A percentile compares a stretch with the other conserved stretches of the same genome.
These are phyloP conservation scores for Malassezia pachydermatis DNA, from an alignment of 1,284 basidiomycete species.

Conservation along the genomic window DNA sequence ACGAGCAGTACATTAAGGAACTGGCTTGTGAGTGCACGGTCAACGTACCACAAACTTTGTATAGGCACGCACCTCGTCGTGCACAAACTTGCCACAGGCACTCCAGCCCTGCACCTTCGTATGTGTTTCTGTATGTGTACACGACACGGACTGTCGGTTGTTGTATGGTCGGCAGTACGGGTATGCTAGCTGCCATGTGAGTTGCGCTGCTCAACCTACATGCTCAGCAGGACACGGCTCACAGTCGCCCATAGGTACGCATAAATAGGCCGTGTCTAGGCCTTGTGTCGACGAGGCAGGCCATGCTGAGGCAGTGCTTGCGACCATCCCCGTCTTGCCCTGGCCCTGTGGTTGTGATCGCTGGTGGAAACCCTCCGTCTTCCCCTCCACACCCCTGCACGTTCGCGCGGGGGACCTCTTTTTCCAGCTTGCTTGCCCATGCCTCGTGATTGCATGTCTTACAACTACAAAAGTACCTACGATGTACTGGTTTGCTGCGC, in stretches of 20 bases:
- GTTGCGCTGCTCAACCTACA: conserved; percentile 8
- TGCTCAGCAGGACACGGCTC: conserved; percentile 23
- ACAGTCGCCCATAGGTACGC: conserved; percentile 23
- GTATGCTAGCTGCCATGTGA: conserved; percentile 11
- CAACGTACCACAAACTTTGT: conserved; percentile 13
- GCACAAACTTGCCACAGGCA: conserved; percentile 18
- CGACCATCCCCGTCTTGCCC: no score
- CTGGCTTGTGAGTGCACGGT: not conserved
- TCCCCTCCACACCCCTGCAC: no score
- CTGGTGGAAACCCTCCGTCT: no score
- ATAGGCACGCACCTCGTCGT: conserved; percentile 8
- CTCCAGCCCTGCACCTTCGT: conserved; percentile 9
- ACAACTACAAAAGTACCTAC: no score
- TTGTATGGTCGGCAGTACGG: conserved; percentile 38
- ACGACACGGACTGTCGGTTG: conserved; percentile 26
- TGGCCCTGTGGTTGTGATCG: no score
- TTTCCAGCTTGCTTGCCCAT: no score
- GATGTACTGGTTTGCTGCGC: conserved; percentile 28
- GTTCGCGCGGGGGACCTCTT: no score
- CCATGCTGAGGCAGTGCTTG: no score
- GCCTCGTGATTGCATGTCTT: no score
- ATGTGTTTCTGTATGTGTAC: conserved; percentile 7
- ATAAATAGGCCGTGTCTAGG: conserved; percentile 12
- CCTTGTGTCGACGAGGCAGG: no score
- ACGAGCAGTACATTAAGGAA: conserved; percentile 9